Percentiles rank a stretch among this genome's conserved stretches.
Conservation (phyloP, 306 rosid species). For the Hylodesmum podocarpum region DNA sequence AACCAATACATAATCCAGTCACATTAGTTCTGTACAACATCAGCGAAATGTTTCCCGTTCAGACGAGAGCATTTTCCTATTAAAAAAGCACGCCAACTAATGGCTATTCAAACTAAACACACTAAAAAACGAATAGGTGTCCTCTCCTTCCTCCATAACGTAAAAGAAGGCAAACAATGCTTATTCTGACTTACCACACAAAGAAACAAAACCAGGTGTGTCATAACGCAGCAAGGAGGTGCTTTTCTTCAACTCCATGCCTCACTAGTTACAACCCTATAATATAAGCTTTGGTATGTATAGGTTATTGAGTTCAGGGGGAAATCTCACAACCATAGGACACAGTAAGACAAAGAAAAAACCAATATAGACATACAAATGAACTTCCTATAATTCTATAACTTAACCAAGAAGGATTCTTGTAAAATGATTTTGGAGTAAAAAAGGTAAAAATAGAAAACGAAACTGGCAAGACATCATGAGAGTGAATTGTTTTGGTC, state of each 20-base stretch:
- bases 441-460: conserved; percentile 17
- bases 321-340: conserved; percentile 11
- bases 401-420: conserved; percentile 4
- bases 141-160: not conserved
- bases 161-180: not conserved
- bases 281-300: conserved; percentile 4
- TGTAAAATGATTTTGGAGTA: conserved; percentile 25
- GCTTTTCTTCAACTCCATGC: conserved; percentile 19
- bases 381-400: conserved; percentile 28
- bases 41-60: not conserved
- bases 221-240: conserved; percentile 12
- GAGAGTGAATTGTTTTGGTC: conserved; percentile 52
- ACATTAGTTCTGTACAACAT: not conserved
- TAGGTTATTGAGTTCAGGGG: not conserved
- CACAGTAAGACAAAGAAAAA: not conserved
- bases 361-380: conserved; percentile 22
- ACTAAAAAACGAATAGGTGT: not conserved
- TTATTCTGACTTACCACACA: conserved; percentile 2
- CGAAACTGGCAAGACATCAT: conserved; percentile 26
- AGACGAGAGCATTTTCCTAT: not conserved
- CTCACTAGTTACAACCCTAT: conserved; percentile 25
- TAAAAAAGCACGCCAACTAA: not conserved
- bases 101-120: not conserved
- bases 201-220: conserved; percentile 4
- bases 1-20: not conserved